Conservation (phyloP, 345 rosid species). For the Sonneratia alba region DNA sequence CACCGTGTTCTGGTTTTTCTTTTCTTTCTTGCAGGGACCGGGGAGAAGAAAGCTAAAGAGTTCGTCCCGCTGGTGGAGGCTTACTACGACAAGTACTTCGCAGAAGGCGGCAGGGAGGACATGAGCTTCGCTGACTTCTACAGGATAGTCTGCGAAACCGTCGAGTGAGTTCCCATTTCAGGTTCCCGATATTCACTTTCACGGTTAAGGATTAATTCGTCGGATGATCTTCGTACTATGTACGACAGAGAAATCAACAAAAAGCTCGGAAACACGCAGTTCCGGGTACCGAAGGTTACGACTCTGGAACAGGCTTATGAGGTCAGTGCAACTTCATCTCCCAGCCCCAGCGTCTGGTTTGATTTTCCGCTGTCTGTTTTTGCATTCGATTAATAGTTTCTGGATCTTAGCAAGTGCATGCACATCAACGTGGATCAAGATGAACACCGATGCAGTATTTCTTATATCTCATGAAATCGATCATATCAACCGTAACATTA, state of each 20-base stretch:
- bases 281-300: constrained; percentile 39
- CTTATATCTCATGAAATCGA: neutral
- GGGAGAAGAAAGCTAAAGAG: constrained; percentile 31
- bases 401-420: no score
- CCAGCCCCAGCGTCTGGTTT: neutral
- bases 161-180: constrained; percentile 37
- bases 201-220: neutral
- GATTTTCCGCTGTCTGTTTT: neutral
- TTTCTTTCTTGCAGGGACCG: constrained; percentile 20
- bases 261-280: constrained; percentile 55
- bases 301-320: constrained; percentile 27
- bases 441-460: no score
- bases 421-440: neutral
- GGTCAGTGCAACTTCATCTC: constrained; percentile 16
- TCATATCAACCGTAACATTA: neutral
- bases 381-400: neutral
- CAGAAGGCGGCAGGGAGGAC: neutral
- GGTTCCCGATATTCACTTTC: neutral
- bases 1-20: neutral
- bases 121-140: constrained; percentile 31
- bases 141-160: constrained; percentile 38
- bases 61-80: constrained; percentile 23
- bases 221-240: neutral
- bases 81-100: constrained; percentile 31
- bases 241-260: constrained; percentile 45